These are phyloP conservation scores for Debaryomyces robertsiae DNA, from an alignment of 1,139 yeast genomes.

Conservation along the genomic window DNA sequence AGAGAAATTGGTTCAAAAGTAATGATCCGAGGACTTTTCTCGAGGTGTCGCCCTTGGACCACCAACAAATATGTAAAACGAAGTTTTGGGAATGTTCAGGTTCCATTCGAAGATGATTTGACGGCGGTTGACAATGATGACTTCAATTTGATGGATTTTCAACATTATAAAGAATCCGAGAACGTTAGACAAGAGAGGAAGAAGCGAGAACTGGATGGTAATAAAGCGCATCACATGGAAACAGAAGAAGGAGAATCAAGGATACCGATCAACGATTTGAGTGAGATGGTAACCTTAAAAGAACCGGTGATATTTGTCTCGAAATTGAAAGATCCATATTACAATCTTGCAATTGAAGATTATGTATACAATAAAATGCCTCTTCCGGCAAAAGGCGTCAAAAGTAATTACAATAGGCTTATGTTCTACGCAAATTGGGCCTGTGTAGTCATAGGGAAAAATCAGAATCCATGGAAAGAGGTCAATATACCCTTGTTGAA, in stretches of 20 bases:
- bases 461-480: constrained; percentile 95
- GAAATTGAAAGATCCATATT: constrained; percentile 60
- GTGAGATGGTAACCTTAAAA: constrained; percentile 19
- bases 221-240: not conserved
- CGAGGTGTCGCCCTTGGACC: no score
- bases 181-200: constrained; percentile 18
- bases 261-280: constrained; percentile 9
- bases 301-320: constrained; percentile 46
- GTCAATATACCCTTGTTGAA: constrained; percentile 64
- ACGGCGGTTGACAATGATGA: constrained; percentile 36
- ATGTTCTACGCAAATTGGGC: constrained; percentile 77
- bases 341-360: constrained; percentile 83
- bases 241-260: not conserved
- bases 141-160: constrained; percentile 43
- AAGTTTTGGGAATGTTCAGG: constrained; percentile 20
- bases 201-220: no score
- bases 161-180: constrained; percentile 40
- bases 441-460: constrained; percentile 93
- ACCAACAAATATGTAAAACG: constrained; percentile 6
- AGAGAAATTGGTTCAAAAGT: no score
- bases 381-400: constrained; percentile 22
- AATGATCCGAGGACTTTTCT: no score
- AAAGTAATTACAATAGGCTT: constrained; percentile 50
- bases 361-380: constrained; percentile 72
- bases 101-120: constrained; percentile 47